Percentiles rank a stretch among this genome's conserved stretches.
Conservation (phyloP, 140 eudicot species). For the Senecio squalidus region DNA sequence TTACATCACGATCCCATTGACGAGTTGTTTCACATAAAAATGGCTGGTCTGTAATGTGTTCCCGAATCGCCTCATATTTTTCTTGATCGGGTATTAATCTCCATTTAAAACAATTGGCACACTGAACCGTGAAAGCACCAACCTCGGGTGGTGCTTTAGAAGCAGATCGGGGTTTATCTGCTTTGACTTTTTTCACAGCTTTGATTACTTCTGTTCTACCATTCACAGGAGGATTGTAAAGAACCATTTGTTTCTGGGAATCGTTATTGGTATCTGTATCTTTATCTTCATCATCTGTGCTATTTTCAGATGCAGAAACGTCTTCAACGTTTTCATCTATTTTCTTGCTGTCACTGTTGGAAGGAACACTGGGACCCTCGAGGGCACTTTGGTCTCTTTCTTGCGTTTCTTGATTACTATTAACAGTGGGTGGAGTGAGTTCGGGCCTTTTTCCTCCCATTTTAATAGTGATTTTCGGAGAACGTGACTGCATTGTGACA, state of each 20-base stretch:
- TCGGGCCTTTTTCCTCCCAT: conserved; percentile 34
- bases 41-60: conserved; percentile 69
- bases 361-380: conserved; percentile 16
- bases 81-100: conserved; percentile 80
- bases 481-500: conserved; percentile 43
- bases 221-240: conserved; percentile 42
- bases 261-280: not conserved
- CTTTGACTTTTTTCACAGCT: conserved; percentile 21
- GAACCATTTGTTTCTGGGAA: conserved; percentile 54
- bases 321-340: conserved; percentile 19
- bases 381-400: conserved; percentile 20
- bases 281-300: conserved; percentile 27
- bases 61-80: conserved; percentile 83
- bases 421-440: conserved; percentile 7
- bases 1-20: conserved; percentile 72
- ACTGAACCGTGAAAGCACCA: conserved; percentile 86
- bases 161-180: conserved; percentile 11
- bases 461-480: conserved; percentile 43
- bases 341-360: conserved; percentile 13
- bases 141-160: conserved; percentile 57
- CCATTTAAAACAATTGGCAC: conserved; percentile 87
- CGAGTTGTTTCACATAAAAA: conserved; percentile 77
- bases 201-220: conserved; percentile 24
- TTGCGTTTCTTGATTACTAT: conserved; percentile 4
- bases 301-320: conserved; percentile 19